Evolutionary conservation across 768 basidiomycete genomes (phyloP).

Genomic region (Pisolithus orientalis): DNA sequence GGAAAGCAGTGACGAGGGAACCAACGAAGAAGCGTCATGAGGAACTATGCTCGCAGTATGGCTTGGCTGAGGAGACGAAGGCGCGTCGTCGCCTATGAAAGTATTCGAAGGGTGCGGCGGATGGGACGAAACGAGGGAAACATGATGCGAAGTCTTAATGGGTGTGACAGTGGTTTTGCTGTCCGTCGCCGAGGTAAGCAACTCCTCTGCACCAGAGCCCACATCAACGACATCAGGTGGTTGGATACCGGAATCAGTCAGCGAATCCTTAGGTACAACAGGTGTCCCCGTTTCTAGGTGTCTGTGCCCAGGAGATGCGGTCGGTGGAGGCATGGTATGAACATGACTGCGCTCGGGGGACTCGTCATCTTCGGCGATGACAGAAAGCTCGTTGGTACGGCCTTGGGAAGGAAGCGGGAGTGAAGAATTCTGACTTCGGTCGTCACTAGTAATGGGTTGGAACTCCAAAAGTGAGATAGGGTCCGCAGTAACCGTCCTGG

Average conservation of each 20-base stretch:
- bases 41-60: slow-evolving; percentile 9
- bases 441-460: not conserved
- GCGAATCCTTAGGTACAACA: not conserved
- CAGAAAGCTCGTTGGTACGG: slow-evolving; percentile 47
- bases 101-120: slow-evolving; percentile 1
- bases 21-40: slow-evolving; percentile 19
- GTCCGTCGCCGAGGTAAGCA: slow-evolving; percentile 11
- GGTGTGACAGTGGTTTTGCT: slow-evolving; percentile 23
- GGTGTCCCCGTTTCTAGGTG: not conserved
- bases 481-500: slow-evolving; percentile 35
- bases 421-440: not conserved
- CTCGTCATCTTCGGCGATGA: slow-evolving; percentile 71
- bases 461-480: slow-evolving; percentile 31
- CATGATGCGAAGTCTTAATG: slow-evolving; percentile 31
- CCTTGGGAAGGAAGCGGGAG: slow-evolving; percentile 17
- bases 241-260: not conserved
- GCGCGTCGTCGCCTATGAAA: slow-evolving; percentile 9
- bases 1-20: slow-evolving; percentile 7
- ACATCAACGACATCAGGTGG: not conserved
- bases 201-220: slow-evolving; percentile 4
- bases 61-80: slow-evolving; percentile 10
- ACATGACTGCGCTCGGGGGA: slow-evolving; percentile 33
- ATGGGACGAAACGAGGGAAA: slow-evolving; percentile 33
- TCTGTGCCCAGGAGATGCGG: not conserved
- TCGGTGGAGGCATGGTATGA: slow-evolving; percentile 1